phyloP scores from a whole-genome alignment of 2,329 filamentous ascomycete genomes.

The Simplicillium sp. region DNA sequence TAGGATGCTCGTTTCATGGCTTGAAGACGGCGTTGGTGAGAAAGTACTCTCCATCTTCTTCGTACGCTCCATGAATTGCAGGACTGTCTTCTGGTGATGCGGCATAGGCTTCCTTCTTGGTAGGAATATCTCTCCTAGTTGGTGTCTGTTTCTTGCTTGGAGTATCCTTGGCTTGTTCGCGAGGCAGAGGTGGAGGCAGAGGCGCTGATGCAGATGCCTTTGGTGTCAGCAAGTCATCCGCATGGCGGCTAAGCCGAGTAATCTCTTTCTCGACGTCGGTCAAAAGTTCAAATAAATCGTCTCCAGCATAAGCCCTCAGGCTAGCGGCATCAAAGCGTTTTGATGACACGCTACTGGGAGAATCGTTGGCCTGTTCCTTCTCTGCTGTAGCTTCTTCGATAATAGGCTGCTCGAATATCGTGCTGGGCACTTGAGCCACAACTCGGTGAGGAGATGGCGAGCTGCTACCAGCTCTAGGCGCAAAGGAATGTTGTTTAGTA shows the following conservation, averaged over 20 bases:
- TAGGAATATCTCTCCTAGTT: constrained; percentile 11
- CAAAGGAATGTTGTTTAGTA: constrained; percentile 28
- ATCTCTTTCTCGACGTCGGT: constrained; percentile 51
- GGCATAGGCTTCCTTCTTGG: not conserved
- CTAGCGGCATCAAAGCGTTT: constrained; percentile 44
- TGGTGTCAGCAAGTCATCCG: constrained; percentile 7
- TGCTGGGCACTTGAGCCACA: constrained; percentile 44
- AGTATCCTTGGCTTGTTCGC: constrained; percentile 23
- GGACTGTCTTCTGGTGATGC: constrained; percentile 9
- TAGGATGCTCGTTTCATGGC: constrained; percentile 20
- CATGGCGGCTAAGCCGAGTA: constrained; percentile 21
- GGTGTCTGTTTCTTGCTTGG: constrained; percentile 39
- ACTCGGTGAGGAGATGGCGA: constrained; percentile 42
- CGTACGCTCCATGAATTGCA: constrained; percentile 17
- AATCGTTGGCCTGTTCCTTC: constrained; percentile 15
- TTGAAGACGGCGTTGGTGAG: constrained; percentile 42
- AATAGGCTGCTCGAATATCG: constrained; percentile 41
- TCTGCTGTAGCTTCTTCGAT: constrained; percentile 32
- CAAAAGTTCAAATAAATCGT: constrained; percentile 56
- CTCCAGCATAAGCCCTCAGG: constrained; percentile 59
- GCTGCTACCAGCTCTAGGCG: constrained; percentile 23
- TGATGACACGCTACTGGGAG: constrained; percentile 12
- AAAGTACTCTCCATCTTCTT: constrained; percentile 20
- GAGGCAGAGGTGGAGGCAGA: no score
- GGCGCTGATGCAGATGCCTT: constrained; percentile 9